A percentile compares a stretch with the other conserved stretches of the same genome.
phyloP scores from a whole-genome alignment of 2,329 filamentous ascomycete species.

The Didymella lethalis region DNA sequence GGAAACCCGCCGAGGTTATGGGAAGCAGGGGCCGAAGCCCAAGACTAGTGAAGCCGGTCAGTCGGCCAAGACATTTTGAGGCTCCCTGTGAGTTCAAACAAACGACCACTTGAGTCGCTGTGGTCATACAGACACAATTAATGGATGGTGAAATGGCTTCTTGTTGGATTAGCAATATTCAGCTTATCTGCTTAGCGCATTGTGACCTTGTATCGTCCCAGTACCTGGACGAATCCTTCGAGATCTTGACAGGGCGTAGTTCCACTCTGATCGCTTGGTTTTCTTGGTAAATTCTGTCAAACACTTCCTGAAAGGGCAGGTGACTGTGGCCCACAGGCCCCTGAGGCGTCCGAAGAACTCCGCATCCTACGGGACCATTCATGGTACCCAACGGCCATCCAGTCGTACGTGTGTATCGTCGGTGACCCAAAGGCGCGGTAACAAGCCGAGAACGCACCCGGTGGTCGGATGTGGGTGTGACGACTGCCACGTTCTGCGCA shows the following conservation, averaged over 20 bases:
- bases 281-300: constrained; percentile 1
- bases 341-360: constrained; percentile 19
- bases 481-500: not conserved
- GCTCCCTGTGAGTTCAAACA: not conserved
- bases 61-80: not conserved
- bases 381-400: constrained; percentile 1
- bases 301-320: constrained; percentile 2
- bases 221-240: constrained; percentile 2
- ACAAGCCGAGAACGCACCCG: constrained; percentile 4
- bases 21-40: not conserved
- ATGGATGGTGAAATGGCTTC: not conserved
- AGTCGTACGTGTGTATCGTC: not conserved
- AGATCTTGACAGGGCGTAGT: constrained; percentile 10
- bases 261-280: not conserved
- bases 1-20: not conserved
- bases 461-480: constrained; percentile 10
- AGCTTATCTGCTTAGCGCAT: not conserved
- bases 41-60: not conserved
- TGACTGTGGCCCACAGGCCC: not conserved
- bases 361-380: not conserved
- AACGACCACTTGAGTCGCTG: not conserved
- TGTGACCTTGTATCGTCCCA: constrained; percentile 1
- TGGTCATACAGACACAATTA: not conserved
- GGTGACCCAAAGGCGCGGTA: constrained; percentile 9
- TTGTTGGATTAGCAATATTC: not conserved